These are phyloP conservation scores for Solanum sitiens DNA, from an alignment of 257 asterid species.

Conservation along the genomic window DNA sequence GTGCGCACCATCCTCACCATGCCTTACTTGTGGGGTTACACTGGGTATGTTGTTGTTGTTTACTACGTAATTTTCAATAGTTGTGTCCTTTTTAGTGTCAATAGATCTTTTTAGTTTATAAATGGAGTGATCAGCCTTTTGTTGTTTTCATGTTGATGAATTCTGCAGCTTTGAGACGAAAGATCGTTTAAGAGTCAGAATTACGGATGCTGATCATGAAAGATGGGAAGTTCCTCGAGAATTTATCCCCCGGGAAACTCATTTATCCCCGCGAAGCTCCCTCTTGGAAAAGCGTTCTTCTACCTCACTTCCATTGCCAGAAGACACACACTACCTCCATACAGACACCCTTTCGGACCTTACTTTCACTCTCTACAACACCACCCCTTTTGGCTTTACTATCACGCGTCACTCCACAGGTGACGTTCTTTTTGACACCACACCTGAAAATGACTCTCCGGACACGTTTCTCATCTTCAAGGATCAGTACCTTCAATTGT, in stretches of 20 bases:
- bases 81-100: neutral
- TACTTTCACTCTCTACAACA: slow-evolving; percentile 20
- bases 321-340: neutral
- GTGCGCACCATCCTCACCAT: neutral
- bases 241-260: neutral
- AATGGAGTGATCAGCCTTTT: neutral
- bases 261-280: neutral
- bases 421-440: slow-evolving; percentile 31
- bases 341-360: slow-evolving; percentile 19
- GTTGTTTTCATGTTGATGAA: neutral
- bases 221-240: slow-evolving; percentile 6
- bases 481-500: slow-evolving; percentile 80
- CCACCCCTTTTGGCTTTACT: slow-evolving; percentile 33
- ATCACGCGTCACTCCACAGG: slow-evolving; percentile 24
- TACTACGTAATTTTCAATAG: neutral
- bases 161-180: neutral
- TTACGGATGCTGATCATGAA: slow-evolving; percentile 1
- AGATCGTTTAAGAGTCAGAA: slow-evolving; percentile 1
- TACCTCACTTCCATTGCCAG: neutral
- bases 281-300: neutral
- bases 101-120: neutral
- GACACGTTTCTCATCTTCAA: slow-evolving; percentile 35
- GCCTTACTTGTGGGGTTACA: neutral
- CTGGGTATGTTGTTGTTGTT: neutral
- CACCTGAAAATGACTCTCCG: slow-evolving; percentile 5